A percentile compares a stretch with the other conserved stretches of the same genome.
Conservation (phyloP, 1,284 basidiomycete genomes). For the Ceraceosorus guamensis region DNA sequence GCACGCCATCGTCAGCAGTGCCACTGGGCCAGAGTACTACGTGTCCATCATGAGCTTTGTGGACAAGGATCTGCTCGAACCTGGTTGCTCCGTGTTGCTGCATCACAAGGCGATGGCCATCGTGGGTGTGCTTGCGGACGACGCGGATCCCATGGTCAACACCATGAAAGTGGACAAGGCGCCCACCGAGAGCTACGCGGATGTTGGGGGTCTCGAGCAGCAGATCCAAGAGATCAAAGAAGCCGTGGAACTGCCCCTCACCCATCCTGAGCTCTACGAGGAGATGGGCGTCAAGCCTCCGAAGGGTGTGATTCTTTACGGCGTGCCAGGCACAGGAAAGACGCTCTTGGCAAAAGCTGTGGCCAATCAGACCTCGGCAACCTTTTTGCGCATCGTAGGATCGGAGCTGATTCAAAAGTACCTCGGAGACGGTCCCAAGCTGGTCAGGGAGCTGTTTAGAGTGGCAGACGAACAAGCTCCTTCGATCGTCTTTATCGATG, state of each 20-base stretch:
- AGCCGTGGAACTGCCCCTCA: slow-evolving; percentile 73
- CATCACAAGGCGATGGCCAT: slow-evolving; percentile 96
- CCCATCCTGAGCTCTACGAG: slow-evolving; percentile 96
- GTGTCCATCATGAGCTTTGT: slow-evolving; percentile 98
- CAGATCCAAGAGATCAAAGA: slow-evolving; percentile 99
- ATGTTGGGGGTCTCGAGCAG: slow-evolving; percentile 89
- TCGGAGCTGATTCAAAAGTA: slow-evolving; percentile 99
- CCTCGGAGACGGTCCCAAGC: slow-evolving; percentile 72
- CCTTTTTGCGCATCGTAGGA: slow-evolving; percentile 94
- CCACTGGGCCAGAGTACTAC: slow-evolving; percentile 93
- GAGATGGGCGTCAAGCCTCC: slow-evolving; percentile 99
- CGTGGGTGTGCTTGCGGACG: slow-evolving; percentile 91
- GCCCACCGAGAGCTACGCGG: slow-evolving; percentile 96
- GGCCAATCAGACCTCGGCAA: slow-evolving; percentile 96
- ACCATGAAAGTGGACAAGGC: slow-evolving; percentile 96
- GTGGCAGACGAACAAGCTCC: slow-evolving; percentile 52
- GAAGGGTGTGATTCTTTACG: slow-evolving; percentile 98
- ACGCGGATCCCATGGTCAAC: slow-evolving; percentile 93
- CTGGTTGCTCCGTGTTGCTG: slow-evolving; percentile 86
- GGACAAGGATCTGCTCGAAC: slow-evolving; percentile 96
- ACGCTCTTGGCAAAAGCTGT: slow-evolving; percentile 96
- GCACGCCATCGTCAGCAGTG: slow-evolving; percentile 93
- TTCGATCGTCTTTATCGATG: slow-evolving; percentile 53
- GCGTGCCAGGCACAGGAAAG: slow-evolving; percentile 97
- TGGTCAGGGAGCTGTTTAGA: slow-evolving; percentile 52